Conservation (phyloP, 768 basidiomycete genomes). For the Guyanaporus albipodus region DNA sequence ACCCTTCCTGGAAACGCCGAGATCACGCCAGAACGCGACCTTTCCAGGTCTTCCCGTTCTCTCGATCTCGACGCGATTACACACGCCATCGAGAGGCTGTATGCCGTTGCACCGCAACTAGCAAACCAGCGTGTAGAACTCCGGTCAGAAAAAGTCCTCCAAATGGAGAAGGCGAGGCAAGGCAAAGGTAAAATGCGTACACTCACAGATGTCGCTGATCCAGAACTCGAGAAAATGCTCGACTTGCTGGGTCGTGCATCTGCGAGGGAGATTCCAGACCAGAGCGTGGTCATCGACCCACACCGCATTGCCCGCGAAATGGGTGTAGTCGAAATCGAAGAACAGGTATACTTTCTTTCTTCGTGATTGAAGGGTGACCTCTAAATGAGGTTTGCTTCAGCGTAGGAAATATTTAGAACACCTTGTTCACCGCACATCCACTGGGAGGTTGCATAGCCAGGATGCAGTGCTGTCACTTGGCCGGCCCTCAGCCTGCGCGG, state of each 20-base stretch:
- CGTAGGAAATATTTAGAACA: conserved; percentile 74
- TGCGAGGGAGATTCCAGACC: conserved; percentile 60
- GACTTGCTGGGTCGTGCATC: conserved; percentile 70
- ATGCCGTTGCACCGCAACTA: conserved; percentile 81
- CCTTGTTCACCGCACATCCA: conserved; percentile 64
- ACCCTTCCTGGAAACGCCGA: not conserved
- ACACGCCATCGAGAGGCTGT: conserved; percentile 85
- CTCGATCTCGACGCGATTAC: conserved; percentile 84
- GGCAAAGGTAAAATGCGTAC: conserved; percentile 49
- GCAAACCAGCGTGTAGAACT: conserved; percentile 93
- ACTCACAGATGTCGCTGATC: conserved; percentile 25
- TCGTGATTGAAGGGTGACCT: conserved; percentile 1
- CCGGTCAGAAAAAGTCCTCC: conserved; percentile 60
- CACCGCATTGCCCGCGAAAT: conserved; percentile 55
- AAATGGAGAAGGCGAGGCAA: conserved; percentile 68
- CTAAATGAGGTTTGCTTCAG: conserved; percentile 33
- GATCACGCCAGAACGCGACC: not conserved
- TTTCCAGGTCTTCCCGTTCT: conserved; percentile 34
- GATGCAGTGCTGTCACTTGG: conserved; percentile 53
- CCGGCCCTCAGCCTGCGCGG: conserved; percentile 28
- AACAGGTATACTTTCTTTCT: conserved; percentile 48
- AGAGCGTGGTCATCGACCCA: conserved; percentile 64
- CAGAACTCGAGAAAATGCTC: conserved; percentile 67
- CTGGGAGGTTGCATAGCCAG: conserved; percentile 74
- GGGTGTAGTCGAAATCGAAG: conserved; percentile 50